Evolutionary conservation across 805 yeast genomes (phyloP).

Genomic region (Yarrowia sp.): DNA sequence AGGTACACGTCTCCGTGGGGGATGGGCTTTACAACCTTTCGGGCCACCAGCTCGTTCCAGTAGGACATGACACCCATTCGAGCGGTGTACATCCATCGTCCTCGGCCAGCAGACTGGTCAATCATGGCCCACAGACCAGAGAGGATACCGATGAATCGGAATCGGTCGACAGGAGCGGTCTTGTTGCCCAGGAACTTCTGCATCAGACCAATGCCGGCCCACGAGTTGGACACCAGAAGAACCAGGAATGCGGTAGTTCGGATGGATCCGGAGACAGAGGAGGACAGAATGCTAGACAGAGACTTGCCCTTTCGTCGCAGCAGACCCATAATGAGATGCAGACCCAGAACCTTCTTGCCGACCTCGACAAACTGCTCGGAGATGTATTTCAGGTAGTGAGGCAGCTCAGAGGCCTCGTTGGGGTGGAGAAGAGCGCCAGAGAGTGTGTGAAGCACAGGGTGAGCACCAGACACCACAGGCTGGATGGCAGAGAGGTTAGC

Average conservation of each 20-base stretch:
- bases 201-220: conserved; percentile 52
- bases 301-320: conserved; percentile 37
- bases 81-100: conserved; percentile 50
- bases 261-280: conserved; percentile 44
- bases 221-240: conserved; percentile 50
- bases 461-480: conserved; percentile 48
- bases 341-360: conserved; percentile 47
- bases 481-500: conserved; percentile 41
- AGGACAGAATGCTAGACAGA: conserved; percentile 36
- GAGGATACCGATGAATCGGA: conserved; percentile 52
- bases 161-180: conserved; percentile 49
- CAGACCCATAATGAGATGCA: conserved; percentile 45
- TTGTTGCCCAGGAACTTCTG: conserved; percentile 49
- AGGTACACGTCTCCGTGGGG: conserved; percentile 49
- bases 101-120: conserved; percentile 46
- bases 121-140: conserved; percentile 54
- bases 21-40: conserved; percentile 45
- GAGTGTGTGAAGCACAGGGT: conserved; percentile 48
- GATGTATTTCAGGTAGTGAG: conserved; percentile 45
- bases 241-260: conserved; percentile 50
- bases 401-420: conserved; percentile 44
- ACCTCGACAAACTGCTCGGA: conserved; percentile 44
- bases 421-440: conserved; percentile 51
- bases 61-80: conserved; percentile 52
- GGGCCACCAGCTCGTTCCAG: conserved; percentile 49